Evolutionary conservation across 345 rosid genomes (phyloP), one percentile per base, ranked within the genome.

Genomic region (Triadica sebifera): DNA sequence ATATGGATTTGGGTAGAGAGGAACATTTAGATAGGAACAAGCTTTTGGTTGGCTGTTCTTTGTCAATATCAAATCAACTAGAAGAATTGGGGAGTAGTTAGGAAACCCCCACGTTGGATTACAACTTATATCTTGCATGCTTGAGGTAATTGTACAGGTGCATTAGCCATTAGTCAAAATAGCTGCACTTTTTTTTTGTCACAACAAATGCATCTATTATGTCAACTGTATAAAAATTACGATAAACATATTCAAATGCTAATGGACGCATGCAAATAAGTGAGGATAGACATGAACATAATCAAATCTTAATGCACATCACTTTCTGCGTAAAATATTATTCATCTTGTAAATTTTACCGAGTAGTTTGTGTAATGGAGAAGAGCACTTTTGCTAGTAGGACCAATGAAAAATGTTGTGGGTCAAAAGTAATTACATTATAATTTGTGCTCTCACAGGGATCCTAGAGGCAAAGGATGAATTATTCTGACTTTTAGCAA

Each of bases 21-120:
- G 80, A 81, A 88, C 93, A 87, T 86, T 74, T 65, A 85, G 88
- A 89, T 86, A 81, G 83, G 83, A 87, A 87, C 93, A 91, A 90
- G 82, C 79, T 76, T 81, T 84, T 75, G 83, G 97, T 86, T 89
- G 85, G 93, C 89, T 86, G 71, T 85, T 84, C 87, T 83, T 75
- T 88, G 74, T 88, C 95, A 82, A 76, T 76, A 80, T 91, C 90
- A 85, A 87, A 87, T 87, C 90, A 85, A 82, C 71, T 68, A 67
- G 78, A 76, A 80, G 70, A 61, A 72, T 70, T 70, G 72, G 75
- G 76, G 79, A 84, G 75, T 75, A 65, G 82, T 65, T 81, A 38
- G 52, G 51, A 79, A 77, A 75, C 83, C 72, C 73, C 76, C 75
- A 85, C 75, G 61, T 64, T 73, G 74, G 80, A 78, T 67, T 71